Evolutionary conservation across 495 filamentous ascomycete species (phyloP), one percentile per base, ranked within the genome.

Genomic region (Usnea hakonensis): DNA sequence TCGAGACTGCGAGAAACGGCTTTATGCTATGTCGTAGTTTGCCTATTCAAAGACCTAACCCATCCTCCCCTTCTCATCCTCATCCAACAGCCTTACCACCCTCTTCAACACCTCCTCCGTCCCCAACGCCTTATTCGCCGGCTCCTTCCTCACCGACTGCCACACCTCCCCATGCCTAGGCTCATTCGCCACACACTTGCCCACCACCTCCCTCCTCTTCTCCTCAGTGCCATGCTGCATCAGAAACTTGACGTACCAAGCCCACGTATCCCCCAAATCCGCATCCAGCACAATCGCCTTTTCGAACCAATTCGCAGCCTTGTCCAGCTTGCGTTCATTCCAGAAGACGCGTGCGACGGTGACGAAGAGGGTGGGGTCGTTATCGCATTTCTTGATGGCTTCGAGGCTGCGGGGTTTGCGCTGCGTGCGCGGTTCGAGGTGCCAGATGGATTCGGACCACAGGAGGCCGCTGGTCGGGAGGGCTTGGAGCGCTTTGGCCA

Each of bases 211-310:
- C 23, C 76, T 78, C 68, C 88, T 76, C 86, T 96, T 96, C 75
- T 97, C 94, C 71, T 88, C 88, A 32, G 89, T 95, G 7, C 95
- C 95, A 77, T 98, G 90, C 80, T 94, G 87, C 64, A 82, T 62
- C 67, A 97, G 70, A 70, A 97, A 98, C 74, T 93, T 95, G 74
- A 88, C 94, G 68, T 96, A 98, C 93, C 93, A 98, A 43, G 90
- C 94, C 94, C 94, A 98, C 8, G 87, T 90, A 76, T 98, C 94
- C 37, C 95, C 94, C 36, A 85, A 73, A 71, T 97, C 92, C 32
- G 85, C 81, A 68, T 97, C 90, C 16, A 91, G 78, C 58, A 95
- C 74, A 58, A 96, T 85, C 6, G 94, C 94, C 76, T 96, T 94
- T 77, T 95, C 89, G 69, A 98, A 97, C 94, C 94, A 98, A 60